Percentiles rank a stretch among this genome's conserved stretches.
These are phyloP conservation scores for Arabidopsis hybrid DNA, from an alignment of 441 rosid genomes.

Conservation along the genomic window DNA sequence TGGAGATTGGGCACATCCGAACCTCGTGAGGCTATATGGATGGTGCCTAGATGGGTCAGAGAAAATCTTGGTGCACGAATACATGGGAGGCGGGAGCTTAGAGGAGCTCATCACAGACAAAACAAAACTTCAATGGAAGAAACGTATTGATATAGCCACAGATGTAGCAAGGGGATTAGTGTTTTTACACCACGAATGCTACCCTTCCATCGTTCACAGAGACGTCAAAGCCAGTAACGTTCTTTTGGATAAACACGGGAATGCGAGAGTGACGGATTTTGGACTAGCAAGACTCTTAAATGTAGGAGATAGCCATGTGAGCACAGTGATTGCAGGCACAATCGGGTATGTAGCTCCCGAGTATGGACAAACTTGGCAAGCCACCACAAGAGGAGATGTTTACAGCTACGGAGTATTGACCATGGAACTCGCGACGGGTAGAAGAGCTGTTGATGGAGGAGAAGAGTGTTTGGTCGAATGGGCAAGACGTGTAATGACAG, in stretches of 20 bases:
- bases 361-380: slow-evolving; percentile 92
- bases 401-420: slow-evolving; percentile 83
- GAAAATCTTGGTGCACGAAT: slow-evolving; percentile 82
- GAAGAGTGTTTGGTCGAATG: slow-evolving; percentile 94
- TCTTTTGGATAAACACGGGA: slow-evolving; percentile 69
- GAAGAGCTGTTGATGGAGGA: slow-evolving; percentile 89
- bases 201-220: slow-evolving; percentile 85
- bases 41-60: slow-evolving; percentile 87
- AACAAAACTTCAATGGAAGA: slow-evolving; percentile 64
- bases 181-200: slow-evolving; percentile 89
- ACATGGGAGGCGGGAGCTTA: slow-evolving; percentile 89
- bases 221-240: slow-evolving; percentile 97
- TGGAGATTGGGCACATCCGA: slow-evolving; percentile 93
- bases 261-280: slow-evolving; percentile 83
- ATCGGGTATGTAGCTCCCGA: slow-evolving; percentile 94
- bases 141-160: slow-evolving; percentile 64
- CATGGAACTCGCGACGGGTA: slow-evolving; percentile 89
- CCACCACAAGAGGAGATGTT: slow-evolving; percentile 92
- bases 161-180: slow-evolving; percentile 81
- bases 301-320: slow-evolving; percentile 82
- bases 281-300: slow-evolving; percentile 84
- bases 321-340: slow-evolving; percentile 91
- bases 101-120: slow-evolving; percentile 77
- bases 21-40: slow-evolving; percentile 86
- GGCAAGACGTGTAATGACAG: slow-evolving; percentile 69